These are phyloP conservation scores for Phytophthora fragariae DNA, from an alignment of 352 stramenopile species.

Conservation along the genomic window DNA sequence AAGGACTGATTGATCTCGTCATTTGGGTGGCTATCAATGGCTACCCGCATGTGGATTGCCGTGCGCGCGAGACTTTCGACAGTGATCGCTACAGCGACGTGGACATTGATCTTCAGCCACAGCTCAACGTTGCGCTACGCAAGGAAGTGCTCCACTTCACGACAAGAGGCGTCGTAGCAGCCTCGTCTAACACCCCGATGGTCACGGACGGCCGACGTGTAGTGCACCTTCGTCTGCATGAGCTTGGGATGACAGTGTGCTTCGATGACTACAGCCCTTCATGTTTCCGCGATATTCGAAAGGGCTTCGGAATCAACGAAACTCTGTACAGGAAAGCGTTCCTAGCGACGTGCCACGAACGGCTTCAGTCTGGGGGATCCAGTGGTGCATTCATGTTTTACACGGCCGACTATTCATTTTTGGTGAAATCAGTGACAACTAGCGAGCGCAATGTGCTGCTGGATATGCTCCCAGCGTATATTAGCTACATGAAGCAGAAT, in stretches of 20 bases:
- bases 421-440: conserved; percentile 90
- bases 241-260: conserved; percentile 82
- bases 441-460: conserved; percentile 84
- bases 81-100: conserved; percentile 73
- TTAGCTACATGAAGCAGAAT: conserved; percentile 83
- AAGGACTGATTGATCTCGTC: conserved; percentile 85
- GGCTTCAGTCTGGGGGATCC: conserved; percentile 84
- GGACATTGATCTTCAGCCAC: conserved; percentile 82
- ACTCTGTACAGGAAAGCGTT: conserved; percentile 83
- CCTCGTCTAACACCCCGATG: conserved; percentile 70
- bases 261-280: conserved; percentile 83
- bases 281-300: conserved; percentile 81
- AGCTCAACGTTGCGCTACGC: conserved; percentile 86
- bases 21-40: conserved; percentile 88
- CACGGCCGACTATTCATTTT: conserved; percentile 85
- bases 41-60: conserved; percentile 40
- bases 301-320: conserved; percentile 82
- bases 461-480: conserved; percentile 85
- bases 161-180: conserved; percentile 83
- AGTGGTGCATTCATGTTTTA: conserved; percentile 93
- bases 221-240: conserved; percentile 79
- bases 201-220: conserved; percentile 57
- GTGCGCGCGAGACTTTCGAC: conserved; percentile 47
- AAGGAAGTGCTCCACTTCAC: conserved; percentile 92
- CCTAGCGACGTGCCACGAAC: conserved; percentile 83